Evolutionary conservation across 1,284 basidiomycete genomes (phyloP).

Genomic region (Fomitiporia mediterranea): DNA sequence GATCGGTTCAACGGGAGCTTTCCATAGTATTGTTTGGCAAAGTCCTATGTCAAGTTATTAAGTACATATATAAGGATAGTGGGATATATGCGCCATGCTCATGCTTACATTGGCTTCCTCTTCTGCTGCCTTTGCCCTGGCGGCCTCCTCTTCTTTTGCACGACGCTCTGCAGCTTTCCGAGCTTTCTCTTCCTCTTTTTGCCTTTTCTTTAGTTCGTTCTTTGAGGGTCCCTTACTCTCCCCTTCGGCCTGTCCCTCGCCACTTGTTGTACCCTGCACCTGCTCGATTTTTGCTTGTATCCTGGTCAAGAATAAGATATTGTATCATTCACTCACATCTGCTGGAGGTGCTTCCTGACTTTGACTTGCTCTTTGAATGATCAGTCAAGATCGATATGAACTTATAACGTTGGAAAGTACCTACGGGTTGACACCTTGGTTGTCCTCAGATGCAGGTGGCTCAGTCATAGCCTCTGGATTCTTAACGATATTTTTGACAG

Average conservation of each 20-base stretch:
- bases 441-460: background rate
- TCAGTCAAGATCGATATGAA: background rate
- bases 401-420: background rate
- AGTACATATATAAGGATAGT: background rate
- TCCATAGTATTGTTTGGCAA: constrained; percentile 85
- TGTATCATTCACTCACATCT: background rate
- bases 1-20: constrained; percentile 91
- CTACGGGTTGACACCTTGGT: background rate
- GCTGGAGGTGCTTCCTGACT: background rate
- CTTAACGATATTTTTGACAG: constrained; percentile 3
- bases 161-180: constrained; percentile 84
- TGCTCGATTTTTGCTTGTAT: background rate
- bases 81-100: constrained; percentile 9
- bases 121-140: constrained; percentile 64
- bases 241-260: background rate
- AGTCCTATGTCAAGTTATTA: constrained; percentile 53
- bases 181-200: constrained; percentile 90
- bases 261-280: constrained; percentile 27
- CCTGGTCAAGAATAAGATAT: background rate
- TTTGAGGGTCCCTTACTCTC: constrained; percentile 62
- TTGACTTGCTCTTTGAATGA: background rate
- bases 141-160: constrained; percentile 75
- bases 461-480: background rate
- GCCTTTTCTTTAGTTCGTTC: constrained; percentile 89
- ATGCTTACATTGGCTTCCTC: constrained; percentile 17